Evolutionary conservation across 257 asterid species (phyloP).

Genomic region (Oldenlandia corymbosa): DNA sequence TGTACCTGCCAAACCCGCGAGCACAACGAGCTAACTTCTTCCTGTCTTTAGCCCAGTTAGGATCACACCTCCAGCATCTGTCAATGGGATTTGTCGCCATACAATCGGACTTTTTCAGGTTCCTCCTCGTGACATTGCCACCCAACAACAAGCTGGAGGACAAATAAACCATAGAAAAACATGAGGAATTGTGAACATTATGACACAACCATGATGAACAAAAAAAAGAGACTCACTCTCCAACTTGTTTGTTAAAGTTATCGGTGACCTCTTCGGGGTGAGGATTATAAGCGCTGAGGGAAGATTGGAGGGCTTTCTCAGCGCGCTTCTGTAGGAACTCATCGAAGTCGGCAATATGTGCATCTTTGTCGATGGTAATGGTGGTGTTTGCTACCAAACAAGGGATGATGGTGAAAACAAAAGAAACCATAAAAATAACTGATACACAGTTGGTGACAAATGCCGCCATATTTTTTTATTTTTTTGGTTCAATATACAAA

Average conservation of each 20-base stretch:
- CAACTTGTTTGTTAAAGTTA: constrained; percentile 48
- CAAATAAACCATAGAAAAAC: background rate
- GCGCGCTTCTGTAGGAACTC: constrained; percentile 41
- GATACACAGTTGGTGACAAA: background rate
- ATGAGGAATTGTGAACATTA: background rate
- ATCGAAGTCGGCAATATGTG: constrained; percentile 38
- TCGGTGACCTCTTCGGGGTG: constrained; percentile 50
- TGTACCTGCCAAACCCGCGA: constrained; percentile 46
- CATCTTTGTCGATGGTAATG: background rate
- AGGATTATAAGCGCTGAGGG: constrained; percentile 44
- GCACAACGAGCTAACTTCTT: constrained; percentile 51
- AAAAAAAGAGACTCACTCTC: constrained; percentile 35
- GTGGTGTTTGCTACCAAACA: constrained; percentile 21
- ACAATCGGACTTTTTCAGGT: constrained; percentile 27
- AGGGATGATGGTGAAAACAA: constrained; percentile 21
- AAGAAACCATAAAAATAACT: constrained; percentile 3
- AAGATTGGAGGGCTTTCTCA: constrained; percentile 37
- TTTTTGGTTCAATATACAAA: too few relatives aligned
- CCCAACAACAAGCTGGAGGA: constrained; percentile 25
- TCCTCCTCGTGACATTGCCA: constrained; percentile 33
- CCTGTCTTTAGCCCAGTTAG: constrained; percentile 51
- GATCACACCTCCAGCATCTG: constrained; percentile 60
- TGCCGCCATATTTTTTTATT: constrained; percentile 1
- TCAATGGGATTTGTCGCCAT: constrained; percentile 63
- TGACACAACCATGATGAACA: background rate